Conservation (phyloP, 2,329 filamentous ascomycete species). For the Aspergillus novoparasiticus region DNA sequence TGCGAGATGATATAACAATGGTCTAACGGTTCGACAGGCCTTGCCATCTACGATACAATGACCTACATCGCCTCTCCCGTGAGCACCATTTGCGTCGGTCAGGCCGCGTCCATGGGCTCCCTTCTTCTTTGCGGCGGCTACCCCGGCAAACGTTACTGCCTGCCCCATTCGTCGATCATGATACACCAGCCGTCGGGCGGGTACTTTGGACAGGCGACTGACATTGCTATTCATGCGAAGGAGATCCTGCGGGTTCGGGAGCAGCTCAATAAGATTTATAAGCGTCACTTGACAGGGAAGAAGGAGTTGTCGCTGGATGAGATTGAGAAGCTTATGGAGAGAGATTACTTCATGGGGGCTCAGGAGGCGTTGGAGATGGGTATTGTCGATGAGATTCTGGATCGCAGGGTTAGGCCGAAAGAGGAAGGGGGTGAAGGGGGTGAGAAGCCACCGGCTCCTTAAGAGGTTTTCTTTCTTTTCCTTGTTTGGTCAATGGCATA, state of each 20-base stretch:
- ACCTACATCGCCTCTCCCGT: slow-evolving; percentile 92
- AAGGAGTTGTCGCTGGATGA: slow-evolving; percentile 74
- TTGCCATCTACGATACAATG: slow-evolving; percentile 99
- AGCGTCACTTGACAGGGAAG: slow-evolving; percentile 72
- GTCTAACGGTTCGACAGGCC: slow-evolving; percentile 29
- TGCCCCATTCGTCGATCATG: slow-evolving; percentile 96
- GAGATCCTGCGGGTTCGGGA: slow-evolving; percentile 87
- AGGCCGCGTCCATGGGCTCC: slow-evolving; percentile 93
- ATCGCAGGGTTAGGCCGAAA: slow-evolving; percentile 39
- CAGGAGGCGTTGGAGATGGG: slow-evolving; percentile 87
- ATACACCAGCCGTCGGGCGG: slow-evolving; percentile 90
- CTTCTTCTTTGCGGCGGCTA: slow-evolving; percentile 85
- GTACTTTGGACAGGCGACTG: slow-evolving; percentile 67
- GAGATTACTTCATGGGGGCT: slow-evolving; percentile 91
- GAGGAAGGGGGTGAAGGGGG: slow-evolving; percentile 26
- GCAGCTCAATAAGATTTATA: slow-evolving; percentile 89
- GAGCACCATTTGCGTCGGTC: slow-evolving; percentile 91
- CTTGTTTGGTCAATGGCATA: slow-evolving; percentile 2
- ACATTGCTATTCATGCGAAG: slow-evolving; percentile 96
- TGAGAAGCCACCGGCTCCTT: slow-evolving; percentile 25
- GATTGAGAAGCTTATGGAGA: slow-evolving; percentile 93
- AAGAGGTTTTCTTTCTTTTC: not conserved
- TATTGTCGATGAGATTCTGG: slow-evolving; percentile 87
- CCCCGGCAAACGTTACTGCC: slow-evolving; percentile 79
- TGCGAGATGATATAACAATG: not conserved